phyloP scores from a whole-genome alignment of 1,139 yeast genomes.

The Pichia kudriavzevii region DNA sequence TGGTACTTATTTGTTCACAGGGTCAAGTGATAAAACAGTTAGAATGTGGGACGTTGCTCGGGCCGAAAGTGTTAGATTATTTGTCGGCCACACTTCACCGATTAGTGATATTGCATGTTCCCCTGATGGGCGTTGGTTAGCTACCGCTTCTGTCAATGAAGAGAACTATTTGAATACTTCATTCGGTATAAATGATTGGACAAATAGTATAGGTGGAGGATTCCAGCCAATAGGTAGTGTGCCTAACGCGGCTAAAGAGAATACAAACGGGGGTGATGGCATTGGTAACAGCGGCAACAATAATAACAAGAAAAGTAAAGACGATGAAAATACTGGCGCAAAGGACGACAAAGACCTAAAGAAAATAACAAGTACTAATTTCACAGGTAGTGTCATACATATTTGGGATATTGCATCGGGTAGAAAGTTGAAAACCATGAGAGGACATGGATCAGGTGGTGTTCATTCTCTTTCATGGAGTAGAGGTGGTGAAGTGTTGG shows the following conservation, averaged over 20 bases:
- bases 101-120: constrained; percentile 81
- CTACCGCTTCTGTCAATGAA: constrained; percentile 89
- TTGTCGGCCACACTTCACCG: constrained; percentile 89
- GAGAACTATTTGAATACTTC: constrained; percentile 32
- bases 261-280: neutral
- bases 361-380: constrained; percentile 3
- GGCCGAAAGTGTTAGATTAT: constrained; percentile 88
- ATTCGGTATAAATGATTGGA: constrained; percentile 13
- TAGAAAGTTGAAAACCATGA: constrained; percentile 68
- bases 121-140: constrained; percentile 96
- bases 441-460: constrained; percentile 87
- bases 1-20: constrained; percentile 88
- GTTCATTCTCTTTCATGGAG: constrained; percentile 83
- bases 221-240: constrained; percentile 11
- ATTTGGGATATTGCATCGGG: constrained; percentile 97
- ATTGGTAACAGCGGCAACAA: neutral
- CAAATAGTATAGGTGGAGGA: constrained; percentile 12
- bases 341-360: neutral
- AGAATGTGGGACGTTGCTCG: constrained; percentile 96
- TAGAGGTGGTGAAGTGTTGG: constrained; percentile 79
- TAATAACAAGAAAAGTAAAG: neutral
- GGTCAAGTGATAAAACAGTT: constrained; percentile 90
- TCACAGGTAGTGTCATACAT: constrained; percentile 39
- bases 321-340: neutral
- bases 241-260: neutral